Evolutionary conservation across 2,329 filamentous ascomycete species (phyloP).

Genomic region (Microthyrium microscopicum): DNA sequence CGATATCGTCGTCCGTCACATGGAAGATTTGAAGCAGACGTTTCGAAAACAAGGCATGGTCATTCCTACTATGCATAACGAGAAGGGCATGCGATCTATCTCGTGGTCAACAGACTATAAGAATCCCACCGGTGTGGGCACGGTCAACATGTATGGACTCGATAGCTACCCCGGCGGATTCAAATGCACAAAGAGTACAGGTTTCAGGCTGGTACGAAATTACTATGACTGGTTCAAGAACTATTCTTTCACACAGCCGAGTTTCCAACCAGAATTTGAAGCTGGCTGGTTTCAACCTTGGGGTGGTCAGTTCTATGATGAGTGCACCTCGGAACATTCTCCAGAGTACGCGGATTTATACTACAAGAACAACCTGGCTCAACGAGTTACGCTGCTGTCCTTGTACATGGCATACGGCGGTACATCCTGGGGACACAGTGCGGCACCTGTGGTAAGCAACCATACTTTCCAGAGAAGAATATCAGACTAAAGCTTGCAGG

Average conservation of each 20-base stretch:
- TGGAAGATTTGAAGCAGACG: conserved; percentile 37
- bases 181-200: conserved; percentile 14
- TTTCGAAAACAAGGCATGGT: conserved; percentile 39
- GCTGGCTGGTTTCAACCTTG: conserved; percentile 45
- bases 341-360: conserved; percentile 47
- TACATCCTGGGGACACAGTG: conserved; percentile 37
- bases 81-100: conserved; percentile 40
- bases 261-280: conserved; percentile 43
- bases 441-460: conserved; percentile 18
- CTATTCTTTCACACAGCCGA: conserved; percentile 26
- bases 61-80: conserved; percentile 41
- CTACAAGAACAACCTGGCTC: conserved; percentile 44
- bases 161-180: conserved; percentile 37
- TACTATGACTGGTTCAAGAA: conserved; percentile 6
- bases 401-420: conserved; percentile 50
- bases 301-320: conserved; percentile 26
- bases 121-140: conserved; percentile 33
- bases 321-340: background rate
- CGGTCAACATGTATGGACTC: conserved; percentile 36
- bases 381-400: conserved; percentile 42
- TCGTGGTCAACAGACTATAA: conserved; percentile 46
- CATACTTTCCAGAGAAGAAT: conserved; percentile 1
- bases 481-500: conserved; percentile 13
- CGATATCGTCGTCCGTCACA: conserved; percentile 33
- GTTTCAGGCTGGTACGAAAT: conserved; percentile 3